phyloP scores from a whole-genome alignment of 2,329 filamentous ascomycete genomes.

The Aspergillus udagawae region DNA sequence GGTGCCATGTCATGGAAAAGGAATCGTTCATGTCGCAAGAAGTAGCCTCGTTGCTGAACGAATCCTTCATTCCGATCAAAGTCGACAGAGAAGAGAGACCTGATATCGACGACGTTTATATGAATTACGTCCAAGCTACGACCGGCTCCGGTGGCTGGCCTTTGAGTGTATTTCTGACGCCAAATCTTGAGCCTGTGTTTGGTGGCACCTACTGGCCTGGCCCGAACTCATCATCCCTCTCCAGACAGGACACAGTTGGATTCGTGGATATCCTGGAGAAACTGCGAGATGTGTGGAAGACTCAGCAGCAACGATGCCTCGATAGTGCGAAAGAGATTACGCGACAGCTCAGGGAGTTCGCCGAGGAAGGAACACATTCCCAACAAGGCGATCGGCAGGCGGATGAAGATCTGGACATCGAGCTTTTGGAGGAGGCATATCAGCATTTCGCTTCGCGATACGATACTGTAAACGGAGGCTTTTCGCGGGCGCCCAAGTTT shows the following conservation, averaged over 20 bases:
- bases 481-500: slow-evolving; percentile 79
- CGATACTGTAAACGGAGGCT: slow-evolving; percentile 74
- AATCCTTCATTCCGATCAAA: slow-evolving; percentile 84
- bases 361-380: slow-evolving; percentile 71
- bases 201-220: slow-evolving; percentile 95
- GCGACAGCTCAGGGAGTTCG: slow-evolving; percentile 76
- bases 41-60: slow-evolving; percentile 77
- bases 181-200: slow-evolving; percentile 88
- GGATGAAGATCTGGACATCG: slow-evolving; percentile 75
- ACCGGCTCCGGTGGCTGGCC: slow-evolving; percentile 91
- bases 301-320: slow-evolving; percentile 77
- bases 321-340: slow-evolving; percentile 81
- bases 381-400: slow-evolving; percentile 42
- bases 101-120: slow-evolving; percentile 92
- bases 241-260: slow-evolving; percentile 60
- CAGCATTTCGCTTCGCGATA: slow-evolving; percentile 76
- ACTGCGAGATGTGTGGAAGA: slow-evolving; percentile 69
- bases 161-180: slow-evolving; percentile 92
- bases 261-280: slow-evolving; percentile 82
- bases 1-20: slow-evolving; percentile 85
- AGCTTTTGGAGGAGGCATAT: slow-evolving; percentile 86
- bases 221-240: slow-evolving; percentile 55
- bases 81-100: slow-evolving; percentile 92
- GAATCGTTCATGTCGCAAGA: slow-evolving; percentile 85
- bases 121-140: slow-evolving; percentile 96